Conservation (phyloP, 768 basidiomycete species). For the Megacollybia marginata region DNA sequence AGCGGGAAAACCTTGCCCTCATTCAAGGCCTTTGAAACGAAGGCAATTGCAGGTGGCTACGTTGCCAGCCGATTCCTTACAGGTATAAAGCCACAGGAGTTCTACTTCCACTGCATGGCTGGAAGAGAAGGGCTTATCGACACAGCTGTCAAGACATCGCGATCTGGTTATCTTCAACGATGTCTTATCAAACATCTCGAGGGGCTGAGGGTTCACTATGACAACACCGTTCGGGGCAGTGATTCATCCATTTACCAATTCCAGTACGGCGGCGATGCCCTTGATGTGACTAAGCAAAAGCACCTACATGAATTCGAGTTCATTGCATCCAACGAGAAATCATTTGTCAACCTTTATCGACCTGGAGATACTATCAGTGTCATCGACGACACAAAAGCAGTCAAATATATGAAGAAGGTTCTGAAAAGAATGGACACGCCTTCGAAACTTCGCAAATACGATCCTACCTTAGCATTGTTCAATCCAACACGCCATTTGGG, state of each 20-base stretch:
- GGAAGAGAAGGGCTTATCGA: constrained; percentile 98
- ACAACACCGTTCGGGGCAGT: constrained; percentile 94
- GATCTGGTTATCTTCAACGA: constrained; percentile 95
- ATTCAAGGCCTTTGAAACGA: constrained; percentile 97
- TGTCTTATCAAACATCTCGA: constrained; percentile 99
- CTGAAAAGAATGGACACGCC: constrained; percentile 54
- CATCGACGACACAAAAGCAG: constrained; percentile 63
- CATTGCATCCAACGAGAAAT: constrained; percentile 76
- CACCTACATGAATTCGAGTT: constrained; percentile 93
- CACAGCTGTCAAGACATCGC: constrained; percentile 97
- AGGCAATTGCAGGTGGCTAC: constrained; percentile 95
- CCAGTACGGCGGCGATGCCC: constrained; percentile 90
- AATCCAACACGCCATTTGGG: constrained; percentile 79
- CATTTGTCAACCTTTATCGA: constrained; percentile 65
- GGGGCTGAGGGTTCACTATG: constrained; percentile 94
- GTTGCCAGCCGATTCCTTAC: constrained; percentile 98
- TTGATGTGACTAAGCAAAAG: constrained; percentile 97
- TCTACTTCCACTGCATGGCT: constrained; percentile 99
- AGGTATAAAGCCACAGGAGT: constrained; percentile 96
- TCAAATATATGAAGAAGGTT: constrained; percentile 81
- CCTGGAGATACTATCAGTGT: constrained; percentile 50
- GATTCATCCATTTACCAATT: constrained; percentile 94
- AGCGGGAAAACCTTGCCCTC: constrained; percentile 97
- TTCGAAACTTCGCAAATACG: constrained; percentile 52
- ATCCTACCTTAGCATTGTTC: constrained; percentile 69